Base-by-base conservation (phyloP, 106 monocot genomes). In the Hemerocallis citrina region DNA sequence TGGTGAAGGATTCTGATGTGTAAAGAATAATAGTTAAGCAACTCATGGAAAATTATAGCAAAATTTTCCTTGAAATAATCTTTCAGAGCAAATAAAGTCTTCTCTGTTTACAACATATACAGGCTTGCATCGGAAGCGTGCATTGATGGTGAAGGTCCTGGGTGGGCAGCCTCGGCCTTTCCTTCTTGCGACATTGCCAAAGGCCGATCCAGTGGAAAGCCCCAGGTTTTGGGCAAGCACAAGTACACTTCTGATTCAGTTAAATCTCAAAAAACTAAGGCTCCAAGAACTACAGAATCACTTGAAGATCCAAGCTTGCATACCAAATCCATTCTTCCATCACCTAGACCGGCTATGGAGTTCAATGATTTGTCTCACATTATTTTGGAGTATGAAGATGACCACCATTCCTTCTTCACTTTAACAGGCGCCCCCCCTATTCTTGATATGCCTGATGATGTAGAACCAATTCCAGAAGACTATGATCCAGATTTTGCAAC, bases 121-220 rank as follows among this genome's bases (percentile, higher is more conserved):
- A 92, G 92, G 75, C 19, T 66, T 19, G 73, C 87, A 31, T 83
- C 81, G 39, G 74, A 71, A 63, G 67, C 77, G 54, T 92, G 77
- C 69, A 73, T 68, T 51, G 74, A 83, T 31, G 80, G 92, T 38
- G 59, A 59, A 65, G 73, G 52, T 36, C 66, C 56, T 15, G 62
- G 56, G 21, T 87, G 92, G 92, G 84, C 87, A 57, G 71, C 73
- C 24, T 70, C 81, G 55, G 64, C 87, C 45, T 92, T 92, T 68
- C 74, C 77, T 6, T 60, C 62, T 9, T 63, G 50, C 34, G 66
- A 65, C 54, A 46, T 49, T 22, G 25, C 23, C 20, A 70, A 73
- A 33, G 39, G 41, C 7, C 72, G 77, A 44, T 31, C 68, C 29
- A 62, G 74, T 39, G 46, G 70, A 8, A 90, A 71, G 65, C 71